Percentiles rank a stretch among this genome's conserved stretches.
phyloP scores from a whole-genome alignment of 441 rosid species.

The Populus hybrid region DNA sequence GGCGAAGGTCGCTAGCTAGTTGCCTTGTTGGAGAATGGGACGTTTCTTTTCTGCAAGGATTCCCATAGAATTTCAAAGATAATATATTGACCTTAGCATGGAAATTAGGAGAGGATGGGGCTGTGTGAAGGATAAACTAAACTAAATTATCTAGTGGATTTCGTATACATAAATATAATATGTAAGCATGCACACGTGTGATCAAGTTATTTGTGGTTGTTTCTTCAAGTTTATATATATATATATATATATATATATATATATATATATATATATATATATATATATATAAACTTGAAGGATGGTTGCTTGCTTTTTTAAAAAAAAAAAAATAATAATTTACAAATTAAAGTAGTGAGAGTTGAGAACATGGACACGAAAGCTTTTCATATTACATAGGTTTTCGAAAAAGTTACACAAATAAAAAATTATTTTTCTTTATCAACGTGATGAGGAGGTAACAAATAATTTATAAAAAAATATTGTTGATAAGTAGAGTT shows the following conservation, averaged over 20 bases:
- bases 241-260: too few species aligned
- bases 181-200: neutral
- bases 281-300: too few species aligned
- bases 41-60: slow-evolving; percentile 10
- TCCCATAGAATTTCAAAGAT: slow-evolving; percentile 9
- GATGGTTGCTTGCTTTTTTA: neutral
- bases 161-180: neutral
- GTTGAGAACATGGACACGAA: neutral
- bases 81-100: slow-evolving; percentile 19
- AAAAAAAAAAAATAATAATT: too few species aligned
- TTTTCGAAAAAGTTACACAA: too few species aligned
- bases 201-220: neutral
- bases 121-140: slow-evolving; percentile 5
- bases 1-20: neutral
- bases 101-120: slow-evolving; percentile 11
- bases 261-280: too few species aligned
- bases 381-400: too few species aligned
- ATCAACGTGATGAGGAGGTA: too few species aligned
- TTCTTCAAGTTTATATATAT: neutral
- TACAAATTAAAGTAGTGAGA: neutral
- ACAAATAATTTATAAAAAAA: too few species aligned
- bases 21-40: slow-evolving; percentile 7
- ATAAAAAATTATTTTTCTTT: too few species aligned
- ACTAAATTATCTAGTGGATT: neutral
- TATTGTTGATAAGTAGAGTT: too few species aligned